Conservation (phyloP, 495 filamentous ascomycete species). For the Penicillium desertorum region DNA sequence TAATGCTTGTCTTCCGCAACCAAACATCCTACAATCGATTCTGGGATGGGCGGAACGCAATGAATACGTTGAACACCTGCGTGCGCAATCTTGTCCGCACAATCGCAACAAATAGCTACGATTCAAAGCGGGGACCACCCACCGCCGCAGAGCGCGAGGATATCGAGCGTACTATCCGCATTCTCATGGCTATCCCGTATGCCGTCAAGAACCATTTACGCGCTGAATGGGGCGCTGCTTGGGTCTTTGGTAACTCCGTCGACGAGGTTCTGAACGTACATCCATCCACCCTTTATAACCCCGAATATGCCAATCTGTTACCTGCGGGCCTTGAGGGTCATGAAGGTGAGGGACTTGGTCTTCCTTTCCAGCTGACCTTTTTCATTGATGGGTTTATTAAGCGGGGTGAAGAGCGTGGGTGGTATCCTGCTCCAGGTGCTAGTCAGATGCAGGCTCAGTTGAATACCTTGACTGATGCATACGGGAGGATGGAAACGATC, state of each 20-base stretch:
- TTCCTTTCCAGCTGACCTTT: constrained; percentile 65
- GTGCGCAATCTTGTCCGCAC: constrained; percentile 63
- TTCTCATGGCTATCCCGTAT: constrained; percentile 71
- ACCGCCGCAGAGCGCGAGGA: constrained; percentile 53
- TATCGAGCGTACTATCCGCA: constrained; percentile 57
- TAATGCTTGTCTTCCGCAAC: constrained; percentile 82
- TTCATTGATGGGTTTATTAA: constrained; percentile 70
- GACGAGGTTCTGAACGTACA: constrained; percentile 46
- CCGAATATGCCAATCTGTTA: constrained; percentile 61
- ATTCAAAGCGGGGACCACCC: constrained; percentile 23
- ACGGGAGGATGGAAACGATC: constrained; percentile 75
- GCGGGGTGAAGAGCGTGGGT: constrained; percentile 55
- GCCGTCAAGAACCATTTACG: constrained; percentile 74
- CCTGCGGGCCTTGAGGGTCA: constrained; percentile 58
- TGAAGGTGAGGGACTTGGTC: constrained; percentile 62
- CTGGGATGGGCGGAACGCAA: constrained; percentile 65
- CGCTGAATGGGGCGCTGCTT: constrained; percentile 67
- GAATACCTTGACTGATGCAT: constrained; percentile 61
- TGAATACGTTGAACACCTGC: constrained; percentile 57
- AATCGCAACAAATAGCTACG: constrained; percentile 51
- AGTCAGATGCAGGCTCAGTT: constrained; percentile 62
- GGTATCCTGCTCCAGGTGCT: constrained; percentile 63
- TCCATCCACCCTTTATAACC: constrained; percentile 50
- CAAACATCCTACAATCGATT: constrained; percentile 69
- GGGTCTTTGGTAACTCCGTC: constrained; percentile 33